phyloP scores from a whole-genome alignment of 495 filamentous ascomycete genomes.

The Daldinia loculata region DNA sequence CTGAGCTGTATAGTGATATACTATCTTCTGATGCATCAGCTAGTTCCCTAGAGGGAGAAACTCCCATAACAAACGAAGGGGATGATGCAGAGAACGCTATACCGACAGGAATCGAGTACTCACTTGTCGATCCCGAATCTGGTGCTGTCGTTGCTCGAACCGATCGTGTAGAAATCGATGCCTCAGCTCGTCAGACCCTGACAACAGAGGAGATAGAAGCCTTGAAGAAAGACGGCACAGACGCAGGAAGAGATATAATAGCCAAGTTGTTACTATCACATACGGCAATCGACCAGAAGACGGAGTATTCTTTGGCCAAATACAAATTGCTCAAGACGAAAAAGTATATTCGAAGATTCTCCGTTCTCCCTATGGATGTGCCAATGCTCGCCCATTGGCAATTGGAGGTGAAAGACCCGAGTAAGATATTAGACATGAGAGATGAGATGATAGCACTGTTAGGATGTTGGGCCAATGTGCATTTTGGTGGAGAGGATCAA shows the following conservation, averaged over 20 bases:
- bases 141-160: conserved; percentile 74
- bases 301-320: conserved; percentile 89
- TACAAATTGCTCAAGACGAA: conserved; percentile 93
- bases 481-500: conserved; percentile 54
- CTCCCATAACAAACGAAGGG: conserved; percentile 45
- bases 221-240: conserved; percentile 79
- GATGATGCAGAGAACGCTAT: conserved; percentile 44
- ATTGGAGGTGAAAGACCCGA: conserved; percentile 77
- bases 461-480: conserved; percentile 62
- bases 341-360: conserved; percentile 91
- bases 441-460: conserved; percentile 82
- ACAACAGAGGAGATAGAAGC: conserved; percentile 89
- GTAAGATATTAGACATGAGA: conserved; percentile 85
- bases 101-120: conserved; percentile 49
- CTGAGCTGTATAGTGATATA: conserved; percentile 84
- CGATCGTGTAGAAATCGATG: conserved; percentile 81
- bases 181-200: conserved; percentile 80
- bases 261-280: conserved; percentile 86
- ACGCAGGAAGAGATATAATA: conserved; percentile 87
- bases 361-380: conserved; percentile 82
- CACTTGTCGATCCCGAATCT: conserved; percentile 55
- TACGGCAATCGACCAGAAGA: conserved; percentile 89
- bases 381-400: conserved; percentile 75
- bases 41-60: conserved; percentile 44
- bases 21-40: conserved; percentile 62